A percentile compares a stretch with the other conserved stretches of the same genome.
Conservation (phyloP, 1,284 basidiomycete species). For the Coniophora puteana region DNA sequence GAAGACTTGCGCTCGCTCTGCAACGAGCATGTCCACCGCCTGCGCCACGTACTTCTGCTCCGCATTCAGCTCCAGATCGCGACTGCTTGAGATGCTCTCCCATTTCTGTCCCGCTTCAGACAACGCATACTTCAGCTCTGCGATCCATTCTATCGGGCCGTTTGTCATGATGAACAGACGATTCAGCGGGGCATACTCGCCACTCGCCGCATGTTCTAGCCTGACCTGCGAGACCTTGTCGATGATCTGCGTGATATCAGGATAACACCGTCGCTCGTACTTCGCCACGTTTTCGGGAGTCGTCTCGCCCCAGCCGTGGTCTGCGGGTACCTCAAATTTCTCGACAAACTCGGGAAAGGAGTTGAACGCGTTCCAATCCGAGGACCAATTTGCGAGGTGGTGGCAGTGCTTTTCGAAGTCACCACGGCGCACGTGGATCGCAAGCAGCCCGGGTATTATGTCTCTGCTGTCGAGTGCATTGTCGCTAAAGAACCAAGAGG, state of each 20-base stretch:
- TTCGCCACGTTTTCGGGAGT: slow-evolving; percentile 20
- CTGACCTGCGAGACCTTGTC: slow-evolving; percentile 27
- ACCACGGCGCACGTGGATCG: slow-evolving; percentile 57
- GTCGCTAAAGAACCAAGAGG: slow-evolving; percentile 14
- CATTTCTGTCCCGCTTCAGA: slow-evolving; percentile 14
- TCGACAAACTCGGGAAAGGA: slow-evolving; percentile 37
- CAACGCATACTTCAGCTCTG: slow-evolving; percentile 40
- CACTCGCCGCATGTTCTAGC: too few species aligned
- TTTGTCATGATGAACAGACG: slow-evolving; percentile 57
- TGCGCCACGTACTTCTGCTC: slow-evolving; percentile 38
- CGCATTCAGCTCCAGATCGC: slow-evolving; percentile 33
- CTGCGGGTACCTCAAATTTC: slow-evolving; percentile 27
- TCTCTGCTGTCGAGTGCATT: slow-evolving; percentile 14
- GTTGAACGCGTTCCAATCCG: slow-evolving; percentile 40
- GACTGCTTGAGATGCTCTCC: slow-evolving; percentile 24
- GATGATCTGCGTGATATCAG: slow-evolving; percentile 37
- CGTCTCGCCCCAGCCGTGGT: slow-evolving; percentile 13
- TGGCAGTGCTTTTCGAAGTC: slow-evolving; percentile 53
- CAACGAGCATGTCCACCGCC: slow-evolving; percentile 43
- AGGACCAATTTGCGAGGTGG: slow-evolving; percentile 37
- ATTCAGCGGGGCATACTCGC: slow-evolving; percentile 18
- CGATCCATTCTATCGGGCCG: slow-evolving; percentile 40
- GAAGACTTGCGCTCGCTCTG: slow-evolving; percentile 38
- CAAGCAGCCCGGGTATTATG: slow-evolving; percentile 40
- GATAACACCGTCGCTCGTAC: slow-evolving; percentile 39